Evolutionary conservation across 1,284 basidiomycete genomes (phyloP), one percentile per base, ranked within the genome.

Genomic region (Exobasidium rhododendri): DNA sequence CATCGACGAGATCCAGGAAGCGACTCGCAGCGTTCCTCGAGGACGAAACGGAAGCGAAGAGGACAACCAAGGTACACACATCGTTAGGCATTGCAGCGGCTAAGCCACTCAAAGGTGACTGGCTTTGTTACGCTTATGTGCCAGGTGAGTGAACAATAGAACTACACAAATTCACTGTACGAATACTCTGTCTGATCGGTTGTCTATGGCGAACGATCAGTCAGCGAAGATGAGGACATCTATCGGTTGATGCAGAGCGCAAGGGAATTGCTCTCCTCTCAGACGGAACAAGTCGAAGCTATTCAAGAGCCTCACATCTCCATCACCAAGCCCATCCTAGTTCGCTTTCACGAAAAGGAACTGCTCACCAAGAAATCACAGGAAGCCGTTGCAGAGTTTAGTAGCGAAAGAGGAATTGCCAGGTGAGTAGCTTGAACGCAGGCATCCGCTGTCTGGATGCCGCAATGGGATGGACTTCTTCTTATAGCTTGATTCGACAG

Each of bases 51-150:
- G 52, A 3, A 5, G 13, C n/a, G 17, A 32, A 26, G 4, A 31
- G 35, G 4, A 35, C 4, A 26, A 14, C 24, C 10, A n/a, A 30
- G 52, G 29, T 55, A 44, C 30, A 55, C 29, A 55, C 52, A n/a
- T 55, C 52, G 4, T 20, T 44, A 2, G 52, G 52, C 28, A 26
- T 55, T 4, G 29, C 17, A 14, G n/a, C 5, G 22, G 14, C 52
- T 32, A 29, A 55, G 52, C 52, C 52, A 26, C 5, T 55, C 14
- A 26, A 31, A 44, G 52, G 52, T 44, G 52, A 55, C 30, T 55
- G 52, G 52, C 26, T 55, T 6, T 55, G 52, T 31, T 55, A 30
- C 35, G 52, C 35, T 4, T 29, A 14, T 17, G 24, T 55, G 17
- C 52, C 52, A 22, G n/a, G 20, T 55, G n/a, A 26, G 5, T 55